Evolutionary conservation across 2,329 filamentous ascomycete species (phyloP), one percentile per base, ranked within the genome.

Genomic region (Colletotrichum sp.): DNA sequence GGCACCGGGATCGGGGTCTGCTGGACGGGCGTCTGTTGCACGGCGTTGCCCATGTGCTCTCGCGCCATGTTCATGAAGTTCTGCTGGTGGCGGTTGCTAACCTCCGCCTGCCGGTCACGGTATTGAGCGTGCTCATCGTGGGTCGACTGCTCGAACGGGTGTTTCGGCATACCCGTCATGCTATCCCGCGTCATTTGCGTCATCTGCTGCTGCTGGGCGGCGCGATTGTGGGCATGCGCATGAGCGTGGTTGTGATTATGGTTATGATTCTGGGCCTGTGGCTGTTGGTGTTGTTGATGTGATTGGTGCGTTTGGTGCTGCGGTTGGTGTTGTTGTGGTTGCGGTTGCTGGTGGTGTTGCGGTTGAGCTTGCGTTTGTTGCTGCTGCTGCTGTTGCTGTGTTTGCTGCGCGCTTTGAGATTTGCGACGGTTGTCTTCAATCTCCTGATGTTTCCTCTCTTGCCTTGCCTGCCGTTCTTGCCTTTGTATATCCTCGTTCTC

Each of bases 401-500:
- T 78, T 24, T 83, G 82, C 18, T 79, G 78, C 8, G 78, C 75
- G 59, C 79, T 80, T 9, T 80, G 80, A 2, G 77, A 79, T 55
- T 80, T 80, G 26, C 80, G 79, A 73, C 80, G 76, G 43, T 79
- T 81, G 16, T 84, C 80, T 24, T 86, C 86, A 5, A 86, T 82
- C 63, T 86, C 81, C 18, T 79, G 80, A 72, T 86, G 84, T 5
- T 85, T 81, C 73, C 81, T 83, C 55, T 86, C 82, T 66, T 85
- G 83, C 6, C 82, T 81, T 10, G 86, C 84, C 64, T 84, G 82
- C 21, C 86, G 81, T 67, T 81, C 80, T 65, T 85, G 83, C 13
- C 86, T 82, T 76, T 87, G 86, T 64, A 84, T 75, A 55, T 87
- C 86, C 75, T 87, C 86, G 74, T 87, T 87, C 63, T 87, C 85